A percentile compares a stretch with the other conserved stretches of the same genome.
These are phyloP conservation scores for Takashimella tepidaria DNA, from an alignment of 1,284 basidiomycete species.

Conservation along the genomic window DNA sequence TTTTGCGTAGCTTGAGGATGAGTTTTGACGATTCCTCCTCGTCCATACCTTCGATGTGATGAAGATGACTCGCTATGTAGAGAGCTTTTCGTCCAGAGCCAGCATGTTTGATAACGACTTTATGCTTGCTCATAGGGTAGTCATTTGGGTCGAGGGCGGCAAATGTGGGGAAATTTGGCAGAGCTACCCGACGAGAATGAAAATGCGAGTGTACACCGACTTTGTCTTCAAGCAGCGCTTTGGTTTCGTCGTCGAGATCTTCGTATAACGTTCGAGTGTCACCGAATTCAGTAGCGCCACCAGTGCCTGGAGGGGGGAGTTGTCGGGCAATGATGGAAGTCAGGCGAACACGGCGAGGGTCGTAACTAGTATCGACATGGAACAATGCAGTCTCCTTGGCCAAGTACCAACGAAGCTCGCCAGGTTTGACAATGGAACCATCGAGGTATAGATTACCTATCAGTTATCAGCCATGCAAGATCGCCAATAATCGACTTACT, in stretches of 20 bases:
- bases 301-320: conserved; percentile 13
- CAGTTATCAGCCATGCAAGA: not conserved
- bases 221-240: conserved; percentile 10
- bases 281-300: conserved; percentile 18
- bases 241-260: conserved; percentile 17
- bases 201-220: conserved; percentile 18
- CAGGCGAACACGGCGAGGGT: conserved; percentile 11
- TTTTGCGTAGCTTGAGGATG: conserved; percentile 10
- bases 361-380: conserved; percentile 19
- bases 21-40: conserved; percentile 9
- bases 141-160: conserved; percentile 13
- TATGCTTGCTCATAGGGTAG: conserved; percentile 18
- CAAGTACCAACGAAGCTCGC: conserved; percentile 19
- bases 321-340: conserved; percentile 13
- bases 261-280: conserved; percentile 20
- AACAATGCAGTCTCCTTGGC: conserved; percentile 11
- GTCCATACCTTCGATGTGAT: conserved; percentile 20
- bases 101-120: conserved; percentile 9
- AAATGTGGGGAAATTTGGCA: conserved; percentile 12
- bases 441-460: conserved; percentile 15
- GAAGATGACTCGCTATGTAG: conserved; percentile 19
- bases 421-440: conserved; percentile 16
- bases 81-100: conserved; percentile 14
- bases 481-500: too few relatives aligned
- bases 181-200: conserved; percentile 14